Evolutionary conservation across 176 grass and related monocot genomes (phyloP).

Genomic region (Aegilops sharonensis): DNA sequence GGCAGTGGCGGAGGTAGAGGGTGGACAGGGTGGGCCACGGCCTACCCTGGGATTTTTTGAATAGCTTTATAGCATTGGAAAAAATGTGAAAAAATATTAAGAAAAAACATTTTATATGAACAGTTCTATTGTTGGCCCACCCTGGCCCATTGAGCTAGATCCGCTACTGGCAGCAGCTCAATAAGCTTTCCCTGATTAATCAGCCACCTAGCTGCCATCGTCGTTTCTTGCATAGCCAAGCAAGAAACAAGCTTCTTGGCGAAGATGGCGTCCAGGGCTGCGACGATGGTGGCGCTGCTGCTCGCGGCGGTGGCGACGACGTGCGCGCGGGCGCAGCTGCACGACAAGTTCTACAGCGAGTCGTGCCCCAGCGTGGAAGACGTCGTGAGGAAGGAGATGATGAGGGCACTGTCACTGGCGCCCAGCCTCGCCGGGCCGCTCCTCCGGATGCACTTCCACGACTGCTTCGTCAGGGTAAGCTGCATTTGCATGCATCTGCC

Average conservation of each 20-base stretch:
- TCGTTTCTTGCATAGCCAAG: neutral
- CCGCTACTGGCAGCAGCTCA: no score
- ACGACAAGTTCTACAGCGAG: constrained; percentile 53
- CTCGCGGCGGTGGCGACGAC: constrained; percentile 4
- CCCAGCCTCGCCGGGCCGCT: constrained; percentile 83
- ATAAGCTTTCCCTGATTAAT: neutral
- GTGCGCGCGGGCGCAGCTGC: neutral
- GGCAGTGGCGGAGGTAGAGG: no score
- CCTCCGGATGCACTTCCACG: constrained; percentile 89
- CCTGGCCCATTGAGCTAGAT: no score
- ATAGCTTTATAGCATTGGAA: no score
- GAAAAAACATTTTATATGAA: no score
- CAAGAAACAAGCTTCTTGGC: neutral
- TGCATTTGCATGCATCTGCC: no score
- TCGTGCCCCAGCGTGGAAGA: constrained; percentile 58
- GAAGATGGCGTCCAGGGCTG: constrained; percentile 18
- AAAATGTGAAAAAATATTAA: no score
- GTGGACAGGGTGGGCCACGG: no score
- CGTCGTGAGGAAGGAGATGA: constrained; percentile 53
- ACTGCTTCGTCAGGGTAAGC: constrained; percentile 76
- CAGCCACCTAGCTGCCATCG: no score
- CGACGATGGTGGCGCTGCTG: constrained; percentile 12
- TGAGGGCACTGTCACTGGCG: constrained; percentile 36
- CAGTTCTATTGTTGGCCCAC: no score
- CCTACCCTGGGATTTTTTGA: no score